A percentile compares a stretch with the other conserved stretches of the same genome.
Conservation (phyloP, 768 basidiomycete species). For the Mrakia blollopis region DNA sequence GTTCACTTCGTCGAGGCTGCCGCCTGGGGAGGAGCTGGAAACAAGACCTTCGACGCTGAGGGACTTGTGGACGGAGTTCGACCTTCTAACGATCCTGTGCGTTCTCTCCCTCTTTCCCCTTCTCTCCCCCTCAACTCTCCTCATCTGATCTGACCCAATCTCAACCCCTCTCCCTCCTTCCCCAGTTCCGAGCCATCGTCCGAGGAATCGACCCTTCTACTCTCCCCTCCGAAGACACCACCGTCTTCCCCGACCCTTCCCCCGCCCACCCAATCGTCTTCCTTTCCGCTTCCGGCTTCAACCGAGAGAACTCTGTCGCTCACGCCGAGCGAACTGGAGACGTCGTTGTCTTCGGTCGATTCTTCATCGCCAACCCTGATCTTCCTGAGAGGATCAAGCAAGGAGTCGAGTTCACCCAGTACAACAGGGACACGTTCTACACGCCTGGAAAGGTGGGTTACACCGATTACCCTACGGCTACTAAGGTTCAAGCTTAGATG, state of each 20-base stretch:
- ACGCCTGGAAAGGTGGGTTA: constrained; percentile 34
- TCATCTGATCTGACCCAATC: too few relatives aligned
- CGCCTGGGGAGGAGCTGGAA: constrained; percentile 10
- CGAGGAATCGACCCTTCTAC: constrained; percentile 33
- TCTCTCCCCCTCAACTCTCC: too few relatives aligned
- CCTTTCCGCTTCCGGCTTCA: too few relatives aligned
- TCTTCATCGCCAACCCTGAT: too few relatives aligned
- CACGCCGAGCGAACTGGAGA: too few relatives aligned
- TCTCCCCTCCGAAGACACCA: constrained; percentile 15
- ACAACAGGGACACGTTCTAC: constrained; percentile 31
- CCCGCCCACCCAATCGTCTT: constrained; percentile 24
- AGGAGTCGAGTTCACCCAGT: too few relatives aligned
- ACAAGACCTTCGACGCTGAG: constrained; percentile 1
- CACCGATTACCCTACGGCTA: constrained; percentile 31
- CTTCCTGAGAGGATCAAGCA: too few relatives aligned
- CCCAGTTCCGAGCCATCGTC: constrained; percentile 35
- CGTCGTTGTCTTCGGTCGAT: too few relatives aligned
- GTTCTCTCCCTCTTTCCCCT: too few relatives aligned
- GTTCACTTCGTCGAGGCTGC: constrained; percentile 45
- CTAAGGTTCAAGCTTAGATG: constrained; percentile 6
- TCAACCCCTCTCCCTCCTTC: too few relatives aligned
- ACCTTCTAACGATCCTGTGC: constrained; percentile 11
- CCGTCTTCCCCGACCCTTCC: constrained; percentile 34
- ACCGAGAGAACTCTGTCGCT: too few relatives aligned
- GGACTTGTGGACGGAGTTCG: background rate